A percentile compares a stretch with the other conserved stretches of the same genome.
These are phyloP conservation scores for Bocquillonia castaneifolia DNA, from an alignment of 441 rosid genomes.

Conservation along the genomic window DNA sequence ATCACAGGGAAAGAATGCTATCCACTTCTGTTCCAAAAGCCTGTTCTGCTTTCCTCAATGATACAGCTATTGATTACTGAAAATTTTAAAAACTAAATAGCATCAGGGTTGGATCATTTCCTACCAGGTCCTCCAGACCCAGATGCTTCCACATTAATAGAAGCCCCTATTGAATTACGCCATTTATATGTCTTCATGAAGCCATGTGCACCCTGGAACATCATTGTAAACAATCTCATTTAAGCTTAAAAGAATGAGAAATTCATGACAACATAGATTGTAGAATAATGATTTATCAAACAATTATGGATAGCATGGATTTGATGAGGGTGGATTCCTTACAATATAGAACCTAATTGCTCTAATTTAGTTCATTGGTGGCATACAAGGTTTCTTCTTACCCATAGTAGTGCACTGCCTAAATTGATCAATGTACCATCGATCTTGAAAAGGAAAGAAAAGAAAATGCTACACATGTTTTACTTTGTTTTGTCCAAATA, in stretches of 20 bases:
- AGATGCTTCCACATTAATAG: conserved; percentile 94
- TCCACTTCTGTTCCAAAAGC: not conserved
- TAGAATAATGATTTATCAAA: conserved; percentile 12
- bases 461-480: too few species aligned
- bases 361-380: not conserved
- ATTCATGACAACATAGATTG: conserved; percentile 12
- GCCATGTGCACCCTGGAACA: conserved; percentile 89
- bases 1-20: conserved; percentile 4
- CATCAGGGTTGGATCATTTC: conserved; percentile 22
- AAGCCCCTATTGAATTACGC: conserved; percentile 84
- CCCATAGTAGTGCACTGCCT: not conserved
- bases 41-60: not conserved
- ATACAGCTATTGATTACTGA: not conserved
- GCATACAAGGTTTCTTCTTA: conserved; percentile 1
- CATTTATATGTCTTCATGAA: conserved; percentile 83
- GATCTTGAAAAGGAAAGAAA: not conserved
- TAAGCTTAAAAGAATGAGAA: conserved; percentile 9
- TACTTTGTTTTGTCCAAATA: not conserved
- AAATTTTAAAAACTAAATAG: conserved; percentile 9
- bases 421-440: not conserved
- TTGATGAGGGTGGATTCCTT: conserved; percentile 14
- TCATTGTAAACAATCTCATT: conserved; percentile 16
- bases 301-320: conserved; percentile 12
- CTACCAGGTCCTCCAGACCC: conserved; percentile 92
- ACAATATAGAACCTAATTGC: not conserved